Evolutionary conservation across 2,329 filamentous ascomycete species (phyloP), one percentile per base, ranked within the genome.

Genomic region (Ophiostoma sp.): DNA sequence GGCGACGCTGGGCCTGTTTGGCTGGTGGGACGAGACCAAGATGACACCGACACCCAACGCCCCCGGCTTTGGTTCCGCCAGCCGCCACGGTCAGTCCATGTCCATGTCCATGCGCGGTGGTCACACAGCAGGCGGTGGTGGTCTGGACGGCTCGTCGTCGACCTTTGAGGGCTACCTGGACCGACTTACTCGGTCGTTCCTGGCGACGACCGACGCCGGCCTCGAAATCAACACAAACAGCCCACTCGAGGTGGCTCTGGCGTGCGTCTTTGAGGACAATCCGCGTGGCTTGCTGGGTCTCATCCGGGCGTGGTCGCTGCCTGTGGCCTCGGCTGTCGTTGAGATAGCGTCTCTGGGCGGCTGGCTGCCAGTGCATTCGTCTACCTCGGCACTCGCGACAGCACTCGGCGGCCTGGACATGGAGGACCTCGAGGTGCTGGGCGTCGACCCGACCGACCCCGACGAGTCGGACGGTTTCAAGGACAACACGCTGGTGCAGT

Each of bases 391-490:
- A 86, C 70, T 82, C 85, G 12, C 84, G 85, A 48, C 86, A 84
- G 75, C 70, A 1, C 66, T 76, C 33, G 87, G 89, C 48, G 91
- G 90, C 31, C 88, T 97, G 73, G 94, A 95, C 78, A 89, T 93
- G 82, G 92, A 94, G 75, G 95, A 98, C 79, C 84, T 98, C 61
- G 93, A 96, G 83, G 88, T 98, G 11, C 85, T 98, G 15, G 94
- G 89, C 19, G 83, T 93, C 85, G 88, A 84, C 28, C 84, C 85
- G 66, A 85, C 84, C 7, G 88, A 87, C 1, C 85, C 89, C 11
- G 86, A 90, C 72, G 87, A 90, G 76, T 79, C 87, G 66, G 87
- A 89, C 74, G 86, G 93, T 8, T 90, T 91, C 75, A 94, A 95
- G 79, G 94, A 98, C 80, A 90, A 92, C 45, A 89, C 95, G 3